A percentile compares a stretch with the other conserved stretches of the same genome.
Conservation (phyloP, 768 basidiomycete species). For the Rhodotorula kratochvilovae region DNA sequence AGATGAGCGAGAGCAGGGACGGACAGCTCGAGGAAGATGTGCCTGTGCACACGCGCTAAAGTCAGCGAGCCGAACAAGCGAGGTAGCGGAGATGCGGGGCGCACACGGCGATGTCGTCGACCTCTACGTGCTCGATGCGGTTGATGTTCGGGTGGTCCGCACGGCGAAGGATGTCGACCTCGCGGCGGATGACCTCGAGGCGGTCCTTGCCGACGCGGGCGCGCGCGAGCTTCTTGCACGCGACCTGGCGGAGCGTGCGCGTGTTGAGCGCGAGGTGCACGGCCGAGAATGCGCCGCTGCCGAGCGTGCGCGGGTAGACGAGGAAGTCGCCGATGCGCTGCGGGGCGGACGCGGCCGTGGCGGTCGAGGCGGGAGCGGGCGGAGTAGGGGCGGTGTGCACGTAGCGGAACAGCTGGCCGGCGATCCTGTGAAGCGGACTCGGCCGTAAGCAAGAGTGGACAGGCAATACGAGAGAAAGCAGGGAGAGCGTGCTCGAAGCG, state of each 20-base stretch:
- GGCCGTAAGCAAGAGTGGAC: no score
- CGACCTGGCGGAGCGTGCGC: conserved; percentile 21
- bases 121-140: conserved; percentile 23
- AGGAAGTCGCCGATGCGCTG: conserved; percentile 14
- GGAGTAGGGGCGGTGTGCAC: background rate
- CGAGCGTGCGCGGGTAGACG: conserved; percentile 15
- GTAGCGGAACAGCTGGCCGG: conserved; percentile 21
- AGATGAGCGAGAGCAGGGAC: background rate
- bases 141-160: conserved; percentile 34
- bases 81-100: background rate
- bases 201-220: background rate
- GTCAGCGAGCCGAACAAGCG: background rate
- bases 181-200: conserved; percentile 5
- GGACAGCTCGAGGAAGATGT: conserved; percentile 36
- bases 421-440: conserved; percentile 14
- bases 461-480: background rate
- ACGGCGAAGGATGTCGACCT: conserved; percentile 23
- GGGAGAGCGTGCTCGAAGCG: conserved; percentile 14
- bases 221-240: conserved; percentile 26
- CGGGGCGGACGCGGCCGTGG: background rate
- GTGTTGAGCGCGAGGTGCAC: conserved; percentile 21
- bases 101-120: background rate
- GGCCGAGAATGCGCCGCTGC: conserved; percentile 22
- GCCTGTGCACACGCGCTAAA: background rate
- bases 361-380: background rate